phyloP scores from a whole-genome alignment of 163 green algal species.

The Scenedesmus sp. region DNA sequence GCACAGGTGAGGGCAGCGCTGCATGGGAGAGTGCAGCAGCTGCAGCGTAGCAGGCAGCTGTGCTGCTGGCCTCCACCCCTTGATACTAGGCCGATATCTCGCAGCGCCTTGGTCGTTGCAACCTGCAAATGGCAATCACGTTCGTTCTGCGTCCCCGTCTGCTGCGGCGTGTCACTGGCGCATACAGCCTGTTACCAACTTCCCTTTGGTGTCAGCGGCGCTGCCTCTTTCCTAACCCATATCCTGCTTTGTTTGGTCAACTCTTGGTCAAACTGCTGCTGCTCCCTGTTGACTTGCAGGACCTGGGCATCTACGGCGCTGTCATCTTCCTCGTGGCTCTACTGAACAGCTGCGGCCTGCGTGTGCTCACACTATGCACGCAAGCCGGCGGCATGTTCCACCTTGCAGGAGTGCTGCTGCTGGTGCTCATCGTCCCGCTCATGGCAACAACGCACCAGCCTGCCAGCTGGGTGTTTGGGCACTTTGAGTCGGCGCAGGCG shows the following conservation, averaged over 20 bases:
- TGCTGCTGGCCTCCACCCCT: neutral
- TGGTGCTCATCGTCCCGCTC: conserved; percentile 68
- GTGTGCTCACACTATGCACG: conserved; percentile 46
- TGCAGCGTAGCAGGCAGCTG: neutral
- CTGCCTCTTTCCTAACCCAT: too few species aligned
- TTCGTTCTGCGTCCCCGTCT: too few species aligned
- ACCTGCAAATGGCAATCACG: too few species aligned
- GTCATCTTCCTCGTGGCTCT: conserved; percentile 59
- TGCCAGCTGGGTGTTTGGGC: conserved; percentile 70
- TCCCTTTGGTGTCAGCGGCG: too few species aligned
- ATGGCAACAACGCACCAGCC: conserved; percentile 64
- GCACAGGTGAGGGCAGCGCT: conserved; percentile 26
- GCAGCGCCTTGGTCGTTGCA: too few species aligned
- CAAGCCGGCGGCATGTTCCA: conserved; percentile 61
- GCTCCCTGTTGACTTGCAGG: neutral
- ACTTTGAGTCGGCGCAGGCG: conserved; percentile 58
- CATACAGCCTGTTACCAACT: too few species aligned
- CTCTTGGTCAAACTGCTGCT: neutral
- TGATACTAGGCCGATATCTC: too few species aligned
- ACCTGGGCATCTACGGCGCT: conserved; percentile 41
- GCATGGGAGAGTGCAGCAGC: neutral
- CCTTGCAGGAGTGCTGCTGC: conserved; percentile 60
- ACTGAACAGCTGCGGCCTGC: conserved; percentile 60
- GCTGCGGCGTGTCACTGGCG: too few species aligned
- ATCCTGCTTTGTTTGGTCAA: neutral